These are phyloP conservation scores for Boletus sensibilis DNA, from an alignment of 768 basidiomycete species.

Conservation along the genomic window DNA sequence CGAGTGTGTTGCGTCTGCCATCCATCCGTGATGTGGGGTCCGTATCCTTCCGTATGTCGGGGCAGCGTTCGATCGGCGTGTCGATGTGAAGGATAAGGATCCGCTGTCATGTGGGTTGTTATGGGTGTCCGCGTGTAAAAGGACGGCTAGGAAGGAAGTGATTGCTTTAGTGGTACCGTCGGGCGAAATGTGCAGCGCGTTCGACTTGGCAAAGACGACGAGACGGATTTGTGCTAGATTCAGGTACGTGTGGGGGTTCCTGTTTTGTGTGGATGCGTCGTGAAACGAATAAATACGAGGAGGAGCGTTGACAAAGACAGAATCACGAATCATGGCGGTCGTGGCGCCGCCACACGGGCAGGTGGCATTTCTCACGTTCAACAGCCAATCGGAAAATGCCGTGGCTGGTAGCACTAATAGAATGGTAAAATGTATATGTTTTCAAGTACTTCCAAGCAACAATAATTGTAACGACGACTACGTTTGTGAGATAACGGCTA, in stretches of 20 bases:
- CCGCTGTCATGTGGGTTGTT: constrained; percentile 15
- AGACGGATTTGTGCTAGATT: neutral
- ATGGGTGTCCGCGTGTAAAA: constrained; percentile 8
- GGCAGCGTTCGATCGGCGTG: neutral
- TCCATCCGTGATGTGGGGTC: constrained; percentile 2
- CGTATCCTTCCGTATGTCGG: constrained; percentile 10
- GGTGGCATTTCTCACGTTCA: no score
- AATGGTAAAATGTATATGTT: no score
- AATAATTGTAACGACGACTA: no score
- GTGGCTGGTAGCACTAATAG: no score
- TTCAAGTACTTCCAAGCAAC: no score
- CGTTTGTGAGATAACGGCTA: no score
- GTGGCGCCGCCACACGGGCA: no score
- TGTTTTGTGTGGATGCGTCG: neutral
- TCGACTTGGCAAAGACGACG: neutral
- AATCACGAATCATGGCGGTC: no score
- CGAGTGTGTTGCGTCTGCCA: neutral
- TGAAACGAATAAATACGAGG: neutral
- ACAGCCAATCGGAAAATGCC: no score
- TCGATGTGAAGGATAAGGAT: constrained; percentile 4
- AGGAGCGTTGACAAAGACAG: no score
- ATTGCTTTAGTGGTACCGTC: neutral
- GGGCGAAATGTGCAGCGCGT: neutral
- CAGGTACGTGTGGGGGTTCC: constrained; percentile 7
- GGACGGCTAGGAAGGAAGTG: neutral